Evolutionary conservation across 352 stramenopile species (phyloP).

Genomic region (Globisporangium parvum): DNA sequence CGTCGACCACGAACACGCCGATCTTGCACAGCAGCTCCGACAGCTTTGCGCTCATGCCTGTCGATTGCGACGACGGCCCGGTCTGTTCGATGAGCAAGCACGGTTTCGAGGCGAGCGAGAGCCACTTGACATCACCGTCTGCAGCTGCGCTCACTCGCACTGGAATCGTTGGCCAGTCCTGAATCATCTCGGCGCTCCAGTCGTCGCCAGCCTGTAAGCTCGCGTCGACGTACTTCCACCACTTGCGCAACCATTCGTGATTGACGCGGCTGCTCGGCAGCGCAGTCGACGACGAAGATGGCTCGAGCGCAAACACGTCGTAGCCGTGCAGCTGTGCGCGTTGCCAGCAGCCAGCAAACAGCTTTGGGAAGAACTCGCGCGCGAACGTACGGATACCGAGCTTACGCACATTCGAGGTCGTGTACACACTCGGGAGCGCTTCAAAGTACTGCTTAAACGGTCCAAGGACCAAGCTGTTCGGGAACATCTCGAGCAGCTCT

Average conservation of each 20-base stretch:
- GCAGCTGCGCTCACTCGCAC: slow-evolving; percentile 8
- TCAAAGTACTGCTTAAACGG: slow-evolving; percentile 44
- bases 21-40: slow-evolving; percentile 27
- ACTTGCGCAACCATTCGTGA: slow-evolving; percentile 36
- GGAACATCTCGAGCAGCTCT: slow-evolving; percentile 37
- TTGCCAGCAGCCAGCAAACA: slow-evolving; percentile 30
- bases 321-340: slow-evolving; percentile 11
- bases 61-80: background rate
- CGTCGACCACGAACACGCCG: slow-evolving; percentile 39
- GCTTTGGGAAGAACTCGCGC: slow-evolving; percentile 33
- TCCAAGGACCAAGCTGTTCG: slow-evolving; percentile 28
- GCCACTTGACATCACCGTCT: slow-evolving; percentile 21
- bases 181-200: slow-evolving; percentile 17
- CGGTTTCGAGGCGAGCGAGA: slow-evolving; percentile 22
- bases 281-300: background rate
- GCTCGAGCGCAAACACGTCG: slow-evolving; percentile 24
- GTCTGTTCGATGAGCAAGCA: slow-evolving; percentile 30
- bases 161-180: slow-evolving; percentile 41
- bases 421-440: slow-evolving; percentile 29
- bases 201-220: slow-evolving; percentile 23
- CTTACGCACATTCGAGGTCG: slow-evolving; percentile 38
- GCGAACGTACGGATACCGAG: slow-evolving; percentile 26
- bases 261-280: slow-evolving; percentile 8
- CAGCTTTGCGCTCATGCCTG: slow-evolving; percentile 4
- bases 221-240: slow-evolving; percentile 49